Evolutionary conservation across 768 basidiomycete species (phyloP), one percentile per base, ranked within the genome.

Genomic region (Psilocybe cyanescens): DNA sequence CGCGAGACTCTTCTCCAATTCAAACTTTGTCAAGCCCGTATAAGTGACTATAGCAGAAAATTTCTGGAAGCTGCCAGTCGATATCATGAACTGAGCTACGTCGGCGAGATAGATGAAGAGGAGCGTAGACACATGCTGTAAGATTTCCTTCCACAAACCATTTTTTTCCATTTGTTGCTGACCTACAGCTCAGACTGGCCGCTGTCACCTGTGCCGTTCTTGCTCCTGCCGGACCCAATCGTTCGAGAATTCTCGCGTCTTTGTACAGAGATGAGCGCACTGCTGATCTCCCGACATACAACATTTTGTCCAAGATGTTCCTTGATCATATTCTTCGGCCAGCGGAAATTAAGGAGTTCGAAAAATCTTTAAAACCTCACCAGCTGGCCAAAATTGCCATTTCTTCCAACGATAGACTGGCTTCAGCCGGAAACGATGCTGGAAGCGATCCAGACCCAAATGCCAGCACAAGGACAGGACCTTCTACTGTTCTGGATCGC

Each of bases 251-350:
- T 12, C 84, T 99, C 58, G 94, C 95, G 7, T 90, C 97, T 29
- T 83, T 99, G 51, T 96, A 94, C 72, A 86, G 97, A 51, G 97
- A 99, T 72, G 97, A 99, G 71, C 89, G 97, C 41, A 89, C 94
- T 0, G 70, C 81, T 29, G 86, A 92, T 24, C 86, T 97, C 3
- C 84, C 89, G 6, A 89, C 91, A 11, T 90, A 89, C 79, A 91
- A 92, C 70, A 95, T 99, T 72, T 86, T 99, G 28, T 89, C 91
- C 39, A 98, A 98, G 73, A 99, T 99, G 97, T 95, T 97, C 77
- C 88, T 99, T 64, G 97, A 99, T 71, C 95, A 95, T 66, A 98
- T 99, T 71, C 85, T 99, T 53, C 91, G 95, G 47, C 83, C 95
- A 1, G 81, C 85, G 48, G 97, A 99, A 77, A 85, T 99, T 58